Evolutionary conservation across 2,329 filamentous ascomycete genomes (phyloP), one percentile per base, ranked within the genome.

Genomic region (Aspergillus vadensis): DNA sequence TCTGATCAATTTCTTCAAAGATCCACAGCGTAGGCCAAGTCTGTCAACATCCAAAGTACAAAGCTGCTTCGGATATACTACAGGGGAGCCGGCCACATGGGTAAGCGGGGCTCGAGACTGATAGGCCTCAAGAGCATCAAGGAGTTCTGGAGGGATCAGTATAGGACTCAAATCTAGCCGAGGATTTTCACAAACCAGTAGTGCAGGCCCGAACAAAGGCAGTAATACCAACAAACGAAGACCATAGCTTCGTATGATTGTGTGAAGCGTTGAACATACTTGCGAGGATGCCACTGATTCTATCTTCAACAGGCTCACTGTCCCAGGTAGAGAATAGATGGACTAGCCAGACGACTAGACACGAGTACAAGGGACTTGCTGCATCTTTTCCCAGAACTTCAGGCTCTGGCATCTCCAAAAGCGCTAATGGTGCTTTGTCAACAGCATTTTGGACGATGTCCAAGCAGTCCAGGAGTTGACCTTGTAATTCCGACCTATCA

Each of bases 361-460:
- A 85, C 23, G 84, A 72, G 62, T 83, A 79, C 23, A 88, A 76
- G 5, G 81, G 83, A 4, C 80, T 80, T 36, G 77, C 74, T 53
- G 78, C 70, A 68, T 72, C 70, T 58, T 74, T 68, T 76, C 82
- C 65, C 86, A 81, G 47, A 85, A 76, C 71, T 81, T 85, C 51
- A 82, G 88, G 64, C 86, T 83, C 65, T 85, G 80, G 90, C 41
- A 84, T 72, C 82, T 88, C 90, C 44, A 89, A 79, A 4, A 90
- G 83, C 62, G 88, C 86, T 41, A 76, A 76, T 15, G 87, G 92
- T 7, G 89, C 91, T 70, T 92, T 90, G 63, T 86, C 84, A 65
- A 97, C 83, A 2, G 90, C 91, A 55, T 90, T 84, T 59, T 85
- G 84, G 48, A 97, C 82, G 55, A 96, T 92, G 66, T 89, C 86